Evolutionary conservation across 2,329 filamentous ascomycete genomes (phyloP), one percentile per base, ranked within the genome.

Genomic region (Spiromastix sp.): DNA sequence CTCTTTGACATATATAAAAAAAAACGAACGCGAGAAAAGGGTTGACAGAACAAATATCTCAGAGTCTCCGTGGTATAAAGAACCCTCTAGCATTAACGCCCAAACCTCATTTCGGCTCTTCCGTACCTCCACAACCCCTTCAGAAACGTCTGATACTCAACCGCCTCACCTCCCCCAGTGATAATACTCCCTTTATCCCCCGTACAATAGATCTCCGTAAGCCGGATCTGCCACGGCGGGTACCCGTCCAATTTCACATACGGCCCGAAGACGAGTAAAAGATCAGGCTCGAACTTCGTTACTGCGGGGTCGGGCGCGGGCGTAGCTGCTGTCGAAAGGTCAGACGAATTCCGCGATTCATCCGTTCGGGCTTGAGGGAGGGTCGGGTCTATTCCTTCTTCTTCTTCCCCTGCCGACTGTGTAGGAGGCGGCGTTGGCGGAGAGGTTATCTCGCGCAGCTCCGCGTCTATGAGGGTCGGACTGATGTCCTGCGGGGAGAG

Each of bases 101-200:
- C 87, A 49, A 87, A 77, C 39, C 87, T 76, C 73, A 96, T 93
- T 59, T 94, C 83, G 3, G 87, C 89, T 46, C 78, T 79, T 7
- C 85, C 81, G 61, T 77, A 98, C 50, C 81, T 85, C 57, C 84
- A 81, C 48, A 98, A 63, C 1, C 81, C 89, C 43, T 80, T 73
- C 44, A 96, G 67, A 58, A 96, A 98, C 19, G 93, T 81, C 54
- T 95, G 87, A 59, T 98, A 98, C 29, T 86, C 86, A 12, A 98
- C 87, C 2, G 56, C 51, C 35, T 63, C 61, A 24, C 50, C 48
- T 4, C 55, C 56, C 0, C 57, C 60, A 15, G 49, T 53, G 24
- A 56, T 43, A 18, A 51, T 51, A 31, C 56, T 57, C 28, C 48
- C 56, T 31, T 55, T 61, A 39, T 62, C 56, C 4, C 64, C 62